Conservation (phyloP, 371 early-diverging fungal species). For the Mucor piriformis region DNA sequence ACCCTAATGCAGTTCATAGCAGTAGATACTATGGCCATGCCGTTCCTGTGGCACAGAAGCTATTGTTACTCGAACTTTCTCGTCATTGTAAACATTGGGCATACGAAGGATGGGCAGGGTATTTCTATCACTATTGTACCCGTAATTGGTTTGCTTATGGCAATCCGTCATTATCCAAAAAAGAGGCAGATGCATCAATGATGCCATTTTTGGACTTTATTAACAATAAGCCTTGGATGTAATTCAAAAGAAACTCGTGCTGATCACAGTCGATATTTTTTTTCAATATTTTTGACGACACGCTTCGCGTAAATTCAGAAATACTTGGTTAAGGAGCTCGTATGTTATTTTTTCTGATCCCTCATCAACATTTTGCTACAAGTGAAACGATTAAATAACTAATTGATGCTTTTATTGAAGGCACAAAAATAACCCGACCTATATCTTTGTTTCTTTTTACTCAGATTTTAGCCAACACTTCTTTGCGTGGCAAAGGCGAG, state of each 20-base stretch:
- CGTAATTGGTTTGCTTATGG: background rate
- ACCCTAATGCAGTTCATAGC: background rate
- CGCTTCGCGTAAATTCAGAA: background rate
- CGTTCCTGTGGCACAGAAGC: background rate
- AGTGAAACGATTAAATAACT: background rate
- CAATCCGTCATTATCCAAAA: background rate
- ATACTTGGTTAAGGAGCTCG: background rate
- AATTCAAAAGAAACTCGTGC: background rate
- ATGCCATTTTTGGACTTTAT: conserved; percentile 11
- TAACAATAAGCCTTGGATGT: background rate
- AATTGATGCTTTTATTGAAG: conserved; percentile 8
- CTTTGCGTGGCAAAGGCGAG: conserved; percentile 1
- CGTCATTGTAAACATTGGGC: conserved; percentile 2
- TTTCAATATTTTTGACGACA: conserved; percentile 1
- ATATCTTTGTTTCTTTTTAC: background rate
- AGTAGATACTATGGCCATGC: background rate
- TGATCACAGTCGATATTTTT: background rate
- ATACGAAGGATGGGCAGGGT: conserved; percentile 13
- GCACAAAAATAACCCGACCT: background rate
- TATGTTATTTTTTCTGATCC: conserved; percentile 16
- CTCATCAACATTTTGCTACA: conserved; percentile 4
- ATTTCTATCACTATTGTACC: conserved; percentile 3
- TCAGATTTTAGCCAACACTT: conserved; percentile 7
- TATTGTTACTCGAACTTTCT: conserved; percentile 3
- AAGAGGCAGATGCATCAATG: conserved; percentile 7